Evolutionary conservation across 192 early-diverging fungal species (phyloP).

Genomic region (Coemansia sp.): DNA sequence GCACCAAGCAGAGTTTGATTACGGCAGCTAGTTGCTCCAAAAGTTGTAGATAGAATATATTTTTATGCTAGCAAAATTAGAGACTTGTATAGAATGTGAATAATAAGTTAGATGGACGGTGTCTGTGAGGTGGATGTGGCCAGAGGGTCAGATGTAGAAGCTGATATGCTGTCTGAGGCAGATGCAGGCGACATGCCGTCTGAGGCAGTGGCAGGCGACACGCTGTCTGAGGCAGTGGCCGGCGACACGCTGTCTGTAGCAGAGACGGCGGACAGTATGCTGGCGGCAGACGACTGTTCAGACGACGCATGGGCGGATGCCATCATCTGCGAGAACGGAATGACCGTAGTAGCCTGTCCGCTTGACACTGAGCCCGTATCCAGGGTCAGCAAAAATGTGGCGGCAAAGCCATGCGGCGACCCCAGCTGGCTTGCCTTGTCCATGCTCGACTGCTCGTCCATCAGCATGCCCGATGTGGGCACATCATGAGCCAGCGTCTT

Average conservation of each 20-base stretch:
- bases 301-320: slow-evolving; percentile 16
- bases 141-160: slow-evolving; percentile 9
- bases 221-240: background rate
- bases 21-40: background rate
- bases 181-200: background rate
- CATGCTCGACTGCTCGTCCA: background rate
- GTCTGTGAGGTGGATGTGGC: slow-evolving; percentile 7
- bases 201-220: background rate
- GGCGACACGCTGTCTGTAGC: too few species aligned
- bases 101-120: background rate
- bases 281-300: background rate
- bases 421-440: background rate
- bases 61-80: too few species aligned
- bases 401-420: slow-evolving; percentile 25
- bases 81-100: background rate
- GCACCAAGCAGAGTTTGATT: background rate
- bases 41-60: too few species aligned
- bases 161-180: background rate
- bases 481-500: background rate
- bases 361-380: slow-evolving; percentile 19
- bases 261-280: background rate
- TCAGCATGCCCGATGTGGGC: background rate
- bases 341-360: slow-evolving; percentile 25
- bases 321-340: slow-evolving; percentile 40
- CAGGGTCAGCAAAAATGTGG: slow-evolving; percentile 40